Evolutionary conservation across 2,329 filamentous ascomycete species (phyloP).

Genomic region (Lasiodiplodia sp.): DNA sequence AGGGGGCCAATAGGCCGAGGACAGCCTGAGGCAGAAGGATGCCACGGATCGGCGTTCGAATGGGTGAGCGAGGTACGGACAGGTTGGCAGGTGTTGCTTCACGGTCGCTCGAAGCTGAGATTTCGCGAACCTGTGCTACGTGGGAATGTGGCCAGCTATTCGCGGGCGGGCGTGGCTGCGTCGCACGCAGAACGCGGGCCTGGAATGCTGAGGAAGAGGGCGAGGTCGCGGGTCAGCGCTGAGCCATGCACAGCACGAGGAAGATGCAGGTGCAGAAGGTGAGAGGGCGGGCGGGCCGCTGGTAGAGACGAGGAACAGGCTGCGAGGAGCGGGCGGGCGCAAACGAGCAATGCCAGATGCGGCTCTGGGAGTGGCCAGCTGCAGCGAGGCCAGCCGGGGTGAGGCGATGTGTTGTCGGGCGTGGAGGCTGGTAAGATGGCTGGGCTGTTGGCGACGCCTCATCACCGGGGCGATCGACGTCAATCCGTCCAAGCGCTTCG

Average conservation of each 20-base stretch:
- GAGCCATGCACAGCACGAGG: constrained; percentile 23
- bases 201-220: constrained; percentile 18
- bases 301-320: constrained; percentile 5
- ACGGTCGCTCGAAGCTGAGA: constrained; percentile 26
- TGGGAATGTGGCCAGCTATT: constrained; percentile 12
- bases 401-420: constrained; percentile 19
- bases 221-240: neutral
- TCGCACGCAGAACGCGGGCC: constrained; percentile 17
- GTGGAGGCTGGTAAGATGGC: constrained; percentile 14
- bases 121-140: constrained; percentile 21
- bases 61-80: constrained; percentile 15
- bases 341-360: constrained; percentile 19
- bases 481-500: constrained; percentile 19
- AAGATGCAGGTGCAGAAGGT: constrained; percentile 23
- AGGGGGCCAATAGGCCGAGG: constrained; percentile 9
- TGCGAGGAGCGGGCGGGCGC: constrained; percentile 14
- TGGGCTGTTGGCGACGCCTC: constrained; percentile 1
- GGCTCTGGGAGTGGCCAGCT: constrained; percentile 23
- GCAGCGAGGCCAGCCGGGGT: constrained; percentile 10
- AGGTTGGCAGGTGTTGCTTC: constrained; percentile 10
- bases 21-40: neutral
- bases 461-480: constrained; percentile 14
- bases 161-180: constrained; percentile 12
- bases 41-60: constrained; percentile 10
- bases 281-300: constrained; percentile 16